phyloP scores from a whole-genome alignment of 2,329 filamentous ascomycete genomes.

The Apiospora koreana region DNA sequence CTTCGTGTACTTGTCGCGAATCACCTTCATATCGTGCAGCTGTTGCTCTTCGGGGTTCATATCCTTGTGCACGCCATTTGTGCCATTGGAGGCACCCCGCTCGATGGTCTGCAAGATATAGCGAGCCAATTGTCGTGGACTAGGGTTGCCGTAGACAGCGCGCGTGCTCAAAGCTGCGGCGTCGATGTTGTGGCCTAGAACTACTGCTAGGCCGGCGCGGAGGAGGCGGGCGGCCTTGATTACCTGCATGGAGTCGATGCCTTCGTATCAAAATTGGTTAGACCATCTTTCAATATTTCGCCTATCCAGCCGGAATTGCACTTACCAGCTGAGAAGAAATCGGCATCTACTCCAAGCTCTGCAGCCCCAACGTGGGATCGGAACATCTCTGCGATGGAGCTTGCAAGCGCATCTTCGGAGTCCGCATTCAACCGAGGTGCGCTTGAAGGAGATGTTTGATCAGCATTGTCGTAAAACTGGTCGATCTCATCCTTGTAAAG shows the following conservation, averaged over 20 bases:
- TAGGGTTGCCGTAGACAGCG: slow-evolving; percentile 42
- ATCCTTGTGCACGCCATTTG: not conserved
- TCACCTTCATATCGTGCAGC: slow-evolving; percentile 12
- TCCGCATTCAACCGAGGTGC: slow-evolving; percentile 30
- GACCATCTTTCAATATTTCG: not conserved
- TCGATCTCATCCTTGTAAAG: slow-evolving; percentile 47
- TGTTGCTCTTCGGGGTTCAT: slow-evolving; percentile 10
- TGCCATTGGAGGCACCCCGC: not conserved
- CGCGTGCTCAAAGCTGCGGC: slow-evolving; percentile 38
- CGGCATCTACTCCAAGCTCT: slow-evolving; percentile 33
- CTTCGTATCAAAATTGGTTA: not conserved
- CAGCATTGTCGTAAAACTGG: slow-evolving; percentile 36
- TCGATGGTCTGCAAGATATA: slow-evolving; percentile 27
- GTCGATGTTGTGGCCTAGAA: slow-evolving; percentile 33
- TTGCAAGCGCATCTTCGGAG: slow-evolving; percentile 29
- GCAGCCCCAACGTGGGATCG: slow-evolving; percentile 25
- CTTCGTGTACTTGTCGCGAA: slow-evolving; percentile 30
- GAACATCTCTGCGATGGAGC: slow-evolving; percentile 35
- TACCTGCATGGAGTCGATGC: slow-evolving; percentile 43
- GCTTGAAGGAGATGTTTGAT: slow-evolving; percentile 18
- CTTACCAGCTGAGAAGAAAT: slow-evolving; percentile 37
- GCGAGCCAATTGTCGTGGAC: slow-evolving; percentile 33
- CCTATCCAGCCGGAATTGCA: not conserved
- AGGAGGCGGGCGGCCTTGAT: slow-evolving; percentile 40
- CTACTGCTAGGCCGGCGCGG: slow-evolving; percentile 32